Evolutionary conservation across 306 rosid genomes (phyloP), one percentile per base, ranked within the genome.

Genomic region (Sicyos baderoa): DNA sequence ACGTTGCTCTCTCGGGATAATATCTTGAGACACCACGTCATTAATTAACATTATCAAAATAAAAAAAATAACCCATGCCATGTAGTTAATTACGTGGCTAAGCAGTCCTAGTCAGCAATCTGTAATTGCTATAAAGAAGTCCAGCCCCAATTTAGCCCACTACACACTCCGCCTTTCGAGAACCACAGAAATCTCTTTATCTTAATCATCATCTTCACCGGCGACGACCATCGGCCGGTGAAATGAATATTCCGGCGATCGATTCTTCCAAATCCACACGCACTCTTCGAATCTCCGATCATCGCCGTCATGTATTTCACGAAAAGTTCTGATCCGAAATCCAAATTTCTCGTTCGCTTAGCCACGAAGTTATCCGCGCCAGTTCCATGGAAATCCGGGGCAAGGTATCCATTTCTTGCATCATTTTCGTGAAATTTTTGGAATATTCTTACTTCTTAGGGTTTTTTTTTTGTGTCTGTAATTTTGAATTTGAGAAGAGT

Each of bases 221-320:
- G 53, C 61, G 51, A 11, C 66, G 37, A 18, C 21, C 52, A 35
- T n/a, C 74, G 78, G 81, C 86, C 77, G 80, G 66, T 85, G 84
- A 79, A 70, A 92, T 89, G 97, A 86, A 77, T 70, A 73, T 75
- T 79, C 88, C 88, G 84, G 95, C 84, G 21, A 79, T 13, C 0
- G 6, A 66, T 0, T 71, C 74, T 7, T 78, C 66, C 12, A 51
- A 63, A n/a, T 51, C 73, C 12, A 57, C 70, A 51, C 81, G 62
- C 66, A 82, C 77, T 83, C 82, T 86, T 68, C 88, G 87, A 68
- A 79, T 89, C 54, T 82, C 88, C 77, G 89, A 84, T 73, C 92
- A 86, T 81, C 96, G 95, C 72, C 82, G 88, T 37, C 96, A 92
- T 70, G 92, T 80, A 56, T 92, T 92, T 79, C 96, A 84, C 77